Evolutionary conservation across 2,329 filamentous ascomycete genomes (phyloP).

Genomic region (Ambrosiella beaveri): DNA sequence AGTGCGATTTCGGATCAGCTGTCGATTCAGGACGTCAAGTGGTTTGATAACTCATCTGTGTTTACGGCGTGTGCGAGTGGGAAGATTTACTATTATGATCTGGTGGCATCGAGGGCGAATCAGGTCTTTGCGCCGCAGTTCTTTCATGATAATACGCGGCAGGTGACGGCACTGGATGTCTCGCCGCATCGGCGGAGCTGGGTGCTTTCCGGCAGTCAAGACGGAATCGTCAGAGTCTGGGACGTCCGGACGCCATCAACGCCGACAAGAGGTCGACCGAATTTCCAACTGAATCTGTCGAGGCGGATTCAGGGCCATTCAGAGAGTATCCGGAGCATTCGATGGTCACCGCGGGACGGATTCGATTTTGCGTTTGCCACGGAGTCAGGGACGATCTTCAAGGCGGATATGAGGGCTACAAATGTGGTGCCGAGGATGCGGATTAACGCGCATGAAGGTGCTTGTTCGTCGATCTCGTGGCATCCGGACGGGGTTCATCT

Average conservation of each 20-base stretch:
- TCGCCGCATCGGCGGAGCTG: slow-evolving; percentile 41
- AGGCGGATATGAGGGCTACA: slow-evolving; percentile 44
- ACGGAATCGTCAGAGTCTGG: slow-evolving; percentile 44
- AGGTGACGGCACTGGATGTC: slow-evolving; percentile 46
- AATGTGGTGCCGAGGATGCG: slow-evolving; percentile 32
- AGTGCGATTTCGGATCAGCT: slow-evolving; percentile 33
- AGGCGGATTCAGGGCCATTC: slow-evolving; percentile 32
- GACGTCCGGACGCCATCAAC: slow-evolving; percentile 36
- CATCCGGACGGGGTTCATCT: slow-evolving; percentile 51
- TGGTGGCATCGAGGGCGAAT: slow-evolving; percentile 31
- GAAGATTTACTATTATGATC: slow-evolving; percentile 47
- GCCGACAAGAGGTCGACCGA: slow-evolving; percentile 22
- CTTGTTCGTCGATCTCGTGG: slow-evolving; percentile 45
- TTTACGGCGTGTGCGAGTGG: slow-evolving; percentile 48
- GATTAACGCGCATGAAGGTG: slow-evolving; percentile 44
- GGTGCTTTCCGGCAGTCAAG: slow-evolving; percentile 45
- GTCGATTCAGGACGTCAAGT: slow-evolving; percentile 46
- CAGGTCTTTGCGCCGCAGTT: slow-evolving; percentile 31
- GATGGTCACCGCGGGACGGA: slow-evolving; percentile 46
- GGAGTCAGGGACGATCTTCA: slow-evolving; percentile 42
- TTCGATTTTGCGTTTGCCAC: slow-evolving; percentile 48
- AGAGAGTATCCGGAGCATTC: slow-evolving; percentile 43
- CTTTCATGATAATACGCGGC: slow-evolving; percentile 42
- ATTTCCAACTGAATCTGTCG: slow-evolving; percentile 32
- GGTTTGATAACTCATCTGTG: slow-evolving; percentile 36